A percentile compares a stretch with the other conserved stretches of the same genome.
Conservation (phyloP, 768 basidiomycete species). For the Kwoniella europaea region DNA sequence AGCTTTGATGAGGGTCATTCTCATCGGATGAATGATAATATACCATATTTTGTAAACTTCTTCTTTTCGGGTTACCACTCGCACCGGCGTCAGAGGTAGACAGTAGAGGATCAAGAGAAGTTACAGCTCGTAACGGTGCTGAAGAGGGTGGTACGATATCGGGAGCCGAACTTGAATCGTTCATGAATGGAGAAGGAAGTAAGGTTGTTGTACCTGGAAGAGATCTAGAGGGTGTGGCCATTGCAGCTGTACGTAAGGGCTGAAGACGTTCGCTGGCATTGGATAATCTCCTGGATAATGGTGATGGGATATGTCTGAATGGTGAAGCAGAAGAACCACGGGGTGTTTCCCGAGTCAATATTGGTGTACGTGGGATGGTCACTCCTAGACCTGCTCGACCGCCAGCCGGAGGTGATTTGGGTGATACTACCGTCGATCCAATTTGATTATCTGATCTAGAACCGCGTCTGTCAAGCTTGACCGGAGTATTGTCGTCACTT, state of each 20-base stretch:
- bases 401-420: neutral
- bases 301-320: slow-evolving; percentile 17
- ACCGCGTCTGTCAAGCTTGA: neutral
- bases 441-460: neutral
- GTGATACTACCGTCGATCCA: neutral
- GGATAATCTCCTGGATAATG: slow-evolving; percentile 15
- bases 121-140: slow-evolving; percentile 1
- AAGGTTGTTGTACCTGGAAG: slow-evolving; percentile 1
- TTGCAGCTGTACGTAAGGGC: slow-evolving; percentile 14
- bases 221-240: slow-evolving; percentile 13
- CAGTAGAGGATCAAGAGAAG: slow-evolving; percentile 2
- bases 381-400: neutral
- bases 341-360: slow-evolving; percentile 5
- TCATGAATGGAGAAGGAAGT: slow-evolving; percentile 20
- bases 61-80: slow-evolving; percentile 36
- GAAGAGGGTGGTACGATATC: neutral
- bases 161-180: neutral
- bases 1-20: slow-evolving; percentile 5
- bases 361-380: slow-evolving; percentile 14
- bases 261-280: slow-evolving; percentile 12
- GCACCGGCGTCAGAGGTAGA: neutral
- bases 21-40: slow-evolving; percentile 38
- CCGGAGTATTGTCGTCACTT: slow-evolving; percentile 3
- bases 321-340: slow-evolving; percentile 11
- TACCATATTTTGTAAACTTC: slow-evolving; percentile 48